phyloP scores from a whole-genome alignment of 78 protist genomes.

The Dictyostelium brefeldianum region DNA sequence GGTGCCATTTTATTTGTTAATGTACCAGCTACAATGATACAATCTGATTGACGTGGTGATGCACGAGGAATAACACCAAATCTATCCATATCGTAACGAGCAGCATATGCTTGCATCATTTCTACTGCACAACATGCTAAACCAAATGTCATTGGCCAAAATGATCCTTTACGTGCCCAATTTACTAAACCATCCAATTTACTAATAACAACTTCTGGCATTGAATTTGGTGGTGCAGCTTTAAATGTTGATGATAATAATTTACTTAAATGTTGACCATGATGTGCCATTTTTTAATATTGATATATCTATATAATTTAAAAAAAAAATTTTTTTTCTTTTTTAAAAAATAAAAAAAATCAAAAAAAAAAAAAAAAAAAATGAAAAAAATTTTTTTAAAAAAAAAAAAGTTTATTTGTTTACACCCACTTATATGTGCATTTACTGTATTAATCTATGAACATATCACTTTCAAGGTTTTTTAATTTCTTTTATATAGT shows the following conservation, averaged over 20 bases:
- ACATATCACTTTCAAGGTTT: no score
- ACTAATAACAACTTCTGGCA: slow-evolving; percentile 87
- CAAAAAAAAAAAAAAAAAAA: slow-evolving; percentile 6
- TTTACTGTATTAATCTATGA: no score
- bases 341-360: not conserved
- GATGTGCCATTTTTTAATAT: not conserved
- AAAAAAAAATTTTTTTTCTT: not conserved
- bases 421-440: no score
- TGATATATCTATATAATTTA: not conserved
- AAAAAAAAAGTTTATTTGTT: not conserved
- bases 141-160: slow-evolving; percentile 99
- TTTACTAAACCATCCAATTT: slow-evolving; percentile 90
- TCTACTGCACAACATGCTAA: slow-evolving; percentile 99
- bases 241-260: slow-evolving; percentile 71
- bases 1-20: slow-evolving; percentile 99
- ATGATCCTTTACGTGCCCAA: slow-evolving; percentile 93
- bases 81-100: slow-evolving; percentile 98
- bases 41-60: slow-evolving; percentile 96
- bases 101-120: slow-evolving; percentile 97
- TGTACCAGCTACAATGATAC: slow-evolving; percentile 98
- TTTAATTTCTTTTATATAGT: no score
- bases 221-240: slow-evolving; percentile 60
- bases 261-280: slow-evolving; percentile 59
- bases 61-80: slow-evolving; percentile 96
- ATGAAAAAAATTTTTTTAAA: not conserved